Base-by-base conservation (phyloP, 148 eudicot genomes). In the Salicornia ramosissima region DNA sequence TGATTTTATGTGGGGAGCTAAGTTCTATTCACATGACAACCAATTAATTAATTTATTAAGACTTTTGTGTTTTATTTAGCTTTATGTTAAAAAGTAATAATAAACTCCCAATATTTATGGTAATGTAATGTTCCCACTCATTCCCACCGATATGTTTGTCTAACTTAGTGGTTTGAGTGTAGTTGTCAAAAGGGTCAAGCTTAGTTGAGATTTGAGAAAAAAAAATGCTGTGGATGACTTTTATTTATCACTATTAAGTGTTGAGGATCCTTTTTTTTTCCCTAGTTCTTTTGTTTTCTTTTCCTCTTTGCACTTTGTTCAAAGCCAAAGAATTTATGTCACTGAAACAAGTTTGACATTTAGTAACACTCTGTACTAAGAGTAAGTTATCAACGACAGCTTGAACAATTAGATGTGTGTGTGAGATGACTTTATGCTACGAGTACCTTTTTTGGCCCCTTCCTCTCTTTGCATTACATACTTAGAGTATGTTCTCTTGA, bases 141-240 rank as follows among this genome's bases (percentile, higher is more conserved):
- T 51, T 61, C 62, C 19, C 76, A 74, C 79, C 74, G 59, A 43
- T 52, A 69, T 70, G 26, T 65, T 68, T 76, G 83, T 84, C 76
- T 58, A 74, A 74, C 75, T 67, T 70, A 84, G 85, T 81, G 77
- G 81, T 81, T n/a, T 77, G 75, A 67, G 62, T 66, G 59, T 36
- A 29, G 78, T 79, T 78, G 78, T 53, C 72, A 73, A 65, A 65
- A 65, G 52, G 69, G 75, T 70, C 77, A 69, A 73, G 52, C 71
- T 64, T 78, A 68, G 70, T 69, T 68, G 71, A 30, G 60, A n/a
- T n/a, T n/a, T n/a, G n/a, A n/a, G n/a, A n/a, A n/a, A n/a, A n/a
- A n/a, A n/a, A 61, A 66, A 57, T 60, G 53, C 47, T 71, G 49
- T n/a, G 58, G 16, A 22, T 40, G 55, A 42, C 55, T 21, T 47